Base-by-base conservation (phyloP, 2,329 filamentous ascomycete genomes). In the Fusarium phyllophilum region DNA sequence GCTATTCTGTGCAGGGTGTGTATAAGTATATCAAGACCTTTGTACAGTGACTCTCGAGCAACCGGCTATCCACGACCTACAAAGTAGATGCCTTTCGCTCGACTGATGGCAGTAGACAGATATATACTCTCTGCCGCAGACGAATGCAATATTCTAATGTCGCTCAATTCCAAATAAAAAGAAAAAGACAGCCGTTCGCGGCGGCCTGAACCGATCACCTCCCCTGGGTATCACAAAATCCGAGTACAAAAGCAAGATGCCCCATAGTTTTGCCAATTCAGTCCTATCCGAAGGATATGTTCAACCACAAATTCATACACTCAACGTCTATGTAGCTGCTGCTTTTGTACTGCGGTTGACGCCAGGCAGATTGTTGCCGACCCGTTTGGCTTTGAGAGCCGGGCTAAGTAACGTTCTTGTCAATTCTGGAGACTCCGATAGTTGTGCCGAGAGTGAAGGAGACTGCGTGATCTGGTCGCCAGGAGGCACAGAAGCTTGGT, bases 361-460 rank as follows among this genome's bases (percentile, higher is more conserved):
- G 29, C 72, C 78, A 11, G 81, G 73, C 54, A 82, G 26, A 39
- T 26, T 76, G 48, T 76, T 80, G 41, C 77, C 68, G 12, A 81
- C 78, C 38, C 81, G 79, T 66, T 83, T 84, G 74, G 79, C 77
- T 62, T 81, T 79, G 24, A 78, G 76, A 44, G 76, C 74, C 20
- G 79, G 75, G 62, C 80, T 83, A 29, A 81, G 64, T 42, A 81
- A 77, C 31, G 81, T 81, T 61, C 84, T 82, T 49, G 84, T 80
- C 68, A 86, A 76, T 72, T 87, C 85, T n/a, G 85, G 84, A 2
- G 85, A 86, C 36, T 82, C 84, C 15, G 84, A 84, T 38, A 80
- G 64, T 17, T 77, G 77, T 48, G 67, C 75, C 15, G 78, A 58
- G 20, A 78, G 52, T 33, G 77, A 76, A 26, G 80, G 78, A 39